Base-by-base conservation (phyloP, 495 filamentous ascomycete species). In the Stereocaulon alpinum region DNA sequence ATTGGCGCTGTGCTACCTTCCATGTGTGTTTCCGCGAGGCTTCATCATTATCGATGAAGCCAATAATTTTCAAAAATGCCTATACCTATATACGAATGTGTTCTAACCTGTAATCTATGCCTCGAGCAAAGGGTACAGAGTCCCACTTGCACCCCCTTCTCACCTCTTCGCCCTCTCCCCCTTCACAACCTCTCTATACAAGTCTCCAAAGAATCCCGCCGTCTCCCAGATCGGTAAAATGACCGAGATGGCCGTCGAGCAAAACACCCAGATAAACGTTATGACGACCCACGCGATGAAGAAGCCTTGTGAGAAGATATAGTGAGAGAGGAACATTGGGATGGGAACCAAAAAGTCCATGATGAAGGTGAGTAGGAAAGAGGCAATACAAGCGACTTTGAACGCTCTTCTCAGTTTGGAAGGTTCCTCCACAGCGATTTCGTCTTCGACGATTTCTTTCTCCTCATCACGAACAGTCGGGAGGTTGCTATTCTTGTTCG, bases 261-360 rank as follows among this genome's bases (percentile, higher is more conserved):
- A 80, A 66, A 88, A 86, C 60, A 88, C 77, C 85, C 85, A 88
- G 41, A 82, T 71, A 59, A 88, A 87, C 3, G 84, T 85, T 12
- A 88, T 78, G 3, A 73, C 69, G 10, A 88, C 80, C 85, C 85
- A 88, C 40, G 86, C 85, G 12, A 83, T 82, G 68, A 88, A 88
- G 71, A 88, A 88, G 3, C 73, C 73, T 71, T 85, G 84, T 61
- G 75, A 80, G 73, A 88, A 88, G 52, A 88, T 74, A 68, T 90
- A 90, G 37, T 80, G 78, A 12, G 76, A 74, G 11, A 86, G 84
- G 66, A 86, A 90, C 76, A 90, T 77, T 1, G 86, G 86, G 72
- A 89, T 86, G 12, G 86, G 86, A 84, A 86, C 87, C 30, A 89
- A 74, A 12, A 89, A 72, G 5, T 89, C 72, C 56, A 89, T 72